A percentile compares a stretch with the other conserved stretches of the same genome.
These are phyloP conservation scores for Corchorus olitorius DNA, from an alignment of 345 rosid species.

Conservation along the genomic window DNA sequence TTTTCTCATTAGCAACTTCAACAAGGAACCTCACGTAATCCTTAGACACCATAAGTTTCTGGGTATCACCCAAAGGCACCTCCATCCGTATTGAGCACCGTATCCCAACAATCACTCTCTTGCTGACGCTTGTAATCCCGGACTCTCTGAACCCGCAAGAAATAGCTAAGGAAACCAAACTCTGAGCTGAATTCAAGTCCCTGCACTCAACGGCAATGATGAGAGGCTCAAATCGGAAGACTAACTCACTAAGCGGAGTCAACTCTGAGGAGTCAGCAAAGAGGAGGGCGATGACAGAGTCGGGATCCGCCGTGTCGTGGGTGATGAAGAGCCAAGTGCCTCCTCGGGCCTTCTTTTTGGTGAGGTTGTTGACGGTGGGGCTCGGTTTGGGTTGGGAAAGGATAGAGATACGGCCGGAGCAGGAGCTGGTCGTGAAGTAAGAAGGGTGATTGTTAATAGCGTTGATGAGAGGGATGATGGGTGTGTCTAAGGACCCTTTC, in stretches of 20 bases:
- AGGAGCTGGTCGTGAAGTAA: constrained; percentile 92
- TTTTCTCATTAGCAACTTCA: constrained; percentile 76
- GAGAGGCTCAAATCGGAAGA: constrained; percentile 85
- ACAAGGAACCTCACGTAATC: constrained; percentile 78
- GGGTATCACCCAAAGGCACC: constrained; percentile 72
- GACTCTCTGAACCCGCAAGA: constrained; percentile 80
- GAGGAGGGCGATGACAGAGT: constrained; percentile 51
- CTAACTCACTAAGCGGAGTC: constrained; percentile 43
- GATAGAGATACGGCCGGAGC: constrained; percentile 93
- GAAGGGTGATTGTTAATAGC: constrained; percentile 67
- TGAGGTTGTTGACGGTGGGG: constrained; percentile 17
- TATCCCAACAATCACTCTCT: constrained; percentile 78
- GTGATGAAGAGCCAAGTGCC: constrained; percentile 83
- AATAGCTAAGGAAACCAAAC: constrained; percentile 69
- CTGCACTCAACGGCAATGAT: constrained; percentile 81
- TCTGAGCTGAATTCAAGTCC: constrained; percentile 64
- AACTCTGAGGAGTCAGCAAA: constrained; percentile 36
- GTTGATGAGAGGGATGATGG: constrained; percentile 74
- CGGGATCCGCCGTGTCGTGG: constrained; percentile 64
- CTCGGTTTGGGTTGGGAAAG: constrained; percentile 62
- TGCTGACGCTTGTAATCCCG: constrained; percentile 73
- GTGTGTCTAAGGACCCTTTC: constrained; percentile 71
- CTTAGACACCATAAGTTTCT: constrained; percentile 49
- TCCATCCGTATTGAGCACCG: constrained; percentile 85
- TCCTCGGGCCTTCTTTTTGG: constrained; percentile 74